Percentiles rank a stretch among this genome's conserved stretches.
Evolutionary conservation across 208 protist genomes (phyloP).

Genomic region (Acanthamoeba triangularis): DNA sequence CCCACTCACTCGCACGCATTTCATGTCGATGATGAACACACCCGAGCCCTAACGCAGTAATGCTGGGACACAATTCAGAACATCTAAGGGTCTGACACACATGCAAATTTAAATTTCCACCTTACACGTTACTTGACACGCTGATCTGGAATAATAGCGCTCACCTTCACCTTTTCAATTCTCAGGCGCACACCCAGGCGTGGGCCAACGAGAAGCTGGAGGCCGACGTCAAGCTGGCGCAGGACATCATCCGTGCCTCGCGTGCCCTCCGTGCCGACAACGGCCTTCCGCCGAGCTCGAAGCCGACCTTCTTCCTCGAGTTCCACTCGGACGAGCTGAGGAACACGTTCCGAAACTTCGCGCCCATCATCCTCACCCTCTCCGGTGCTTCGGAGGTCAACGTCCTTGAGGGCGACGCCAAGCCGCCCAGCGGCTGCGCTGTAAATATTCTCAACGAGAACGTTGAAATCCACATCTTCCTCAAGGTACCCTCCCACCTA

Average conservation of each 20-base stretch:
- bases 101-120: not conserved
- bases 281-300: not conserved
- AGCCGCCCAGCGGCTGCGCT: conserved; percentile 73
- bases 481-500: conserved; percentile 64
- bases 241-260: conserved; percentile 64
- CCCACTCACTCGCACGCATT: not conserved
- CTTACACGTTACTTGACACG: not conserved
- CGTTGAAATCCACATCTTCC: conserved; percentile 60
- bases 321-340: conserved; percentile 15
- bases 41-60: conserved; percentile 28
- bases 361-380: conserved; percentile 55
- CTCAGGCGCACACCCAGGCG: conserved; percentile 29
- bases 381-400: conserved; percentile 57
- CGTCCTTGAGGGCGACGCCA: not conserved
- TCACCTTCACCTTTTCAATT: not conserved
- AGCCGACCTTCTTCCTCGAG: conserved; percentile 42
- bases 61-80: conserved; percentile 69
- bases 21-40: not conserved
- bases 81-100: conserved; percentile 20
- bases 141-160: no score
- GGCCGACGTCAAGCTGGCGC: conserved; percentile 26
- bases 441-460: conserved; percentile 79
- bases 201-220: conserved; percentile 60
- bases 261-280: conserved; percentile 44
- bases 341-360: conserved; percentile 41